These are phyloP conservation scores for Vanrija humicola DNA, from an alignment of 1,284 basidiomycete genomes.

Conservation along the genomic window DNA sequence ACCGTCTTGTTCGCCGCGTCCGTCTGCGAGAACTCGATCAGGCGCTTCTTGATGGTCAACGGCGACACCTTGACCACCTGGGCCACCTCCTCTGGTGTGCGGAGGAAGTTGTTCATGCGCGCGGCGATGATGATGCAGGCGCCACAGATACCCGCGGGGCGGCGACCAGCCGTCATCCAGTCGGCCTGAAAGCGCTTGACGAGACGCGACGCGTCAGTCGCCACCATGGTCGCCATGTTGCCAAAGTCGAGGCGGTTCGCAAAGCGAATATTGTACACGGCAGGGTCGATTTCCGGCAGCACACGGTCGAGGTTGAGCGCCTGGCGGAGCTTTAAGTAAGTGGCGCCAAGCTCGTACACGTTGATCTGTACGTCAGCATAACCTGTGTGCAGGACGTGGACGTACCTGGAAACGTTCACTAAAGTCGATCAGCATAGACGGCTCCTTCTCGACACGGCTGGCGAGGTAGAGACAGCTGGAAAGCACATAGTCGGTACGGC, in stretches of 20 bases:
- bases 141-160: slow-evolving; percentile 96
- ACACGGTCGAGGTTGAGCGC: slow-evolving; percentile 79
- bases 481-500: slow-evolving; percentile 86
- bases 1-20: slow-evolving; percentile 80
- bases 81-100: slow-evolving; percentile 90
- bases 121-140: slow-evolving; percentile 92
- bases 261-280: slow-evolving; percentile 95
- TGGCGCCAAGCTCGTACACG: slow-evolving; percentile 94
- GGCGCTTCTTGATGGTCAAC: slow-evolving; percentile 82
- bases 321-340: slow-evolving; percentile 89
- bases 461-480: slow-evolving; percentile 95
- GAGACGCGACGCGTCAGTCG: slow-evolving; percentile 87
- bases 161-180: slow-evolving; percentile 93
- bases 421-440: slow-evolving; percentile 99
- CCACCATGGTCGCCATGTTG: slow-evolving; percentile 85
- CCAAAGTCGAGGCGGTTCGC: slow-evolving; percentile 96
- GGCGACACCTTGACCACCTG: slow-evolving; percentile 99
- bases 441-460: slow-evolving; percentile 77
- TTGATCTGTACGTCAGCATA: slow-evolving; percentile 66
- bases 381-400: background rate
- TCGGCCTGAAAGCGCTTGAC: slow-evolving; percentile 93
- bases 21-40: slow-evolving; percentile 94
- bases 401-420: slow-evolving; percentile 80
- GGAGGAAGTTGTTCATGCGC: slow-evolving; percentile 95
- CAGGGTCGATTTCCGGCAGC: slow-evolving; percentile 70